Evolutionary conservation across 345 rosid species (phyloP), one percentile per base, ranked within the genome.

Genomic region (Pistacia atlantica): DNA sequence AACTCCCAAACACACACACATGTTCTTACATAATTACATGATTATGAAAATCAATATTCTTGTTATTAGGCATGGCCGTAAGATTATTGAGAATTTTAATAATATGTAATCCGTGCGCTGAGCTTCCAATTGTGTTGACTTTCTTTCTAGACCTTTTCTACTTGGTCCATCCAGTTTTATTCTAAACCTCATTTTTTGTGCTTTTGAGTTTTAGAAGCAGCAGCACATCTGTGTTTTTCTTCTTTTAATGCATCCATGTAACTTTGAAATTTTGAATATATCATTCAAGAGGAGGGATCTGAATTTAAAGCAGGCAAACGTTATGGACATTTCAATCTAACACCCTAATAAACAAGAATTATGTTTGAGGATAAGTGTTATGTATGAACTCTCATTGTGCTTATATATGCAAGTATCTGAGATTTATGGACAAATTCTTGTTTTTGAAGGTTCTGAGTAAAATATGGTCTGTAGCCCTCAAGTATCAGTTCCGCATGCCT

Each of bases 401-500:
- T 63, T 33, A 55, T 62, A 5, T 25, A 37, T 64, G 20, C 55
- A 51, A 16, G 16, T 71, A 35, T 35, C 74, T 69, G 67, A 69
- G 46, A 63, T 54, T 25, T 42, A 18, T 9, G 54, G 31, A 22
- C 35, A 46, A 22, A 5, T 42, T 35, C 17, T 58, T 61, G 55
- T 45, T 82, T 75, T 60, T 83, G 73, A 77, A 95, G 99, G 98
- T 95, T 83, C 88, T 95, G 66, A 86, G 93, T 75, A 93, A 90
- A 85, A 89, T 93, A 79, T 78, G 95, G 92, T 87, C 93, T 65
- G 69, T 95, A 81, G 99, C 99, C 65, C 79, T 95, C 85, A 95
- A 93, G 77, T 89, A 90, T 86, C 95, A 93, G 77, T 90, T 91
- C 76, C 93, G 93, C 78, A 95, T 95, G 99, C 99, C 98, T 5